A percentile compares a stretch with the other conserved stretches of the same genome.
phyloP scores from a whole-genome alignment of 768 basidiomycete species.

The Mycena olivaceomarginata region DNA sequence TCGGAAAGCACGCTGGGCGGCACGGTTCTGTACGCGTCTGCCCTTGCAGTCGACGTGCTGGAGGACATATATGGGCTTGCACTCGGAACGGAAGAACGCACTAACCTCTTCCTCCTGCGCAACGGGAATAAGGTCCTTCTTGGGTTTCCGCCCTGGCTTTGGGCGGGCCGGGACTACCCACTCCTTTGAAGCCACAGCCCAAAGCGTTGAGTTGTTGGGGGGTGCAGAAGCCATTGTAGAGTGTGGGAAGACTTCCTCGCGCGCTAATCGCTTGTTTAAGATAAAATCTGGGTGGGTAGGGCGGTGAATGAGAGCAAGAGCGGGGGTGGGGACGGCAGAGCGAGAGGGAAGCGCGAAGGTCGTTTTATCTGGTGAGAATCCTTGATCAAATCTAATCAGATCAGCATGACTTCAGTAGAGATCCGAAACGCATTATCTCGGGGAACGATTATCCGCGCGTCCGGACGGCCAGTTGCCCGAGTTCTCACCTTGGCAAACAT shows the following conservation, averaged over 20 bases:
- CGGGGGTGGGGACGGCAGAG: background rate
- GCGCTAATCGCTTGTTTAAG: background rate
- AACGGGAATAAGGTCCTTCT: constrained; percentile 73
- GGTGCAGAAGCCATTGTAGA: constrained; percentile 49
- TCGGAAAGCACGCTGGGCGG: constrained; percentile 92
- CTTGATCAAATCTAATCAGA: too few species aligned
- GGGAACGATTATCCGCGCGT: background rate
- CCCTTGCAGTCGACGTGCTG: constrained; percentile 72
- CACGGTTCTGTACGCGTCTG: constrained; percentile 88
- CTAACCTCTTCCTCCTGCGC: constrained; percentile 72
- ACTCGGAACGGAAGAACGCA: constrained; percentile 22
- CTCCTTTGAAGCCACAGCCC: constrained; percentile 67
- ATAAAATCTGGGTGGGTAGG: too few species aligned
- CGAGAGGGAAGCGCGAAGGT: background rate
- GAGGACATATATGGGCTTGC: constrained; percentile 30
- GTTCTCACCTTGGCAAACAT: background rate
- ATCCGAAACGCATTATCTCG: constrained; percentile 20
- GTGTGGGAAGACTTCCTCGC: constrained; percentile 63
- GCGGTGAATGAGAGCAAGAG: too few species aligned
- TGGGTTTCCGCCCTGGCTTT: constrained; percentile 92
- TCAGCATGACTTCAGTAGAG: background rate
- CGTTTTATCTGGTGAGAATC: too few species aligned
- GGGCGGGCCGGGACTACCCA: constrained; percentile 93
- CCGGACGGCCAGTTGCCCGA: background rate
- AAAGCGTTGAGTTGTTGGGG: constrained; percentile 37